Conservation (phyloP, 148 eudicot species). For the Amaranthus cruentus region DNA sequence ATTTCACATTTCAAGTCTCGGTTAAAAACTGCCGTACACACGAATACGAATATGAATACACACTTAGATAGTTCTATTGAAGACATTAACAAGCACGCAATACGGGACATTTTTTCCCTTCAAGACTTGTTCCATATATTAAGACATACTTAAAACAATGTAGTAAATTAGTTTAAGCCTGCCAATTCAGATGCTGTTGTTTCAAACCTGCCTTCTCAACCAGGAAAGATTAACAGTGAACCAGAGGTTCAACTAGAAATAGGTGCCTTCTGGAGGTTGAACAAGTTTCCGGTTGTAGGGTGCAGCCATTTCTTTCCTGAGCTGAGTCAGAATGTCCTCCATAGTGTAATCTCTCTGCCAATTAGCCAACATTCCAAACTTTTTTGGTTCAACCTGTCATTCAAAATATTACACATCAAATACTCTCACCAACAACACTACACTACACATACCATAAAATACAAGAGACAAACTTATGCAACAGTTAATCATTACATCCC, state of each 20-base stretch:
- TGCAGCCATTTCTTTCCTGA: conserved; percentile 52
- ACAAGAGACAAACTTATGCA: too few species aligned
- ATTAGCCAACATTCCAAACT: conserved; percentile 51
- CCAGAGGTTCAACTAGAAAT: conserved; percentile 32
- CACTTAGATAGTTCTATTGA: background rate
- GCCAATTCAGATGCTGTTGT: conserved; percentile 11
- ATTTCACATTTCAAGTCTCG: too few species aligned
- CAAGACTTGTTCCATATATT: conserved; percentile 18
- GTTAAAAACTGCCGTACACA: too few species aligned
- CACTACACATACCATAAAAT: too few species aligned
- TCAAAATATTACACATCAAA: background rate
- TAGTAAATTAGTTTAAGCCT: conserved; percentile 20
- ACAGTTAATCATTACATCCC: too few species aligned
- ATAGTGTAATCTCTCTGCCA: conserved; percentile 58
- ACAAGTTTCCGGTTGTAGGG: conserved; percentile 56
- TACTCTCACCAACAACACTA: too few species aligned
- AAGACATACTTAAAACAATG: conserved; percentile 18
- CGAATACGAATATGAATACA: too few species aligned
- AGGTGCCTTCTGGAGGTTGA: conserved; percentile 59
- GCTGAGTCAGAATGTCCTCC: conserved; percentile 55
- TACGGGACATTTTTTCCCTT: conserved; percentile 4
- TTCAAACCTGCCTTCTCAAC: conserved; percentile 13
- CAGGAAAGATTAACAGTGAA: background rate
- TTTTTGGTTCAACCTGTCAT: conserved; percentile 50
- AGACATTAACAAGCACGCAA: conserved; percentile 12